A percentile compares a stretch with the other conserved stretches of the same genome.
These are phyloP conservation scores for Coemansia sp. DNA, from an alignment of 192 early-diverging fungal species.

Conservation along the genomic window DNA sequence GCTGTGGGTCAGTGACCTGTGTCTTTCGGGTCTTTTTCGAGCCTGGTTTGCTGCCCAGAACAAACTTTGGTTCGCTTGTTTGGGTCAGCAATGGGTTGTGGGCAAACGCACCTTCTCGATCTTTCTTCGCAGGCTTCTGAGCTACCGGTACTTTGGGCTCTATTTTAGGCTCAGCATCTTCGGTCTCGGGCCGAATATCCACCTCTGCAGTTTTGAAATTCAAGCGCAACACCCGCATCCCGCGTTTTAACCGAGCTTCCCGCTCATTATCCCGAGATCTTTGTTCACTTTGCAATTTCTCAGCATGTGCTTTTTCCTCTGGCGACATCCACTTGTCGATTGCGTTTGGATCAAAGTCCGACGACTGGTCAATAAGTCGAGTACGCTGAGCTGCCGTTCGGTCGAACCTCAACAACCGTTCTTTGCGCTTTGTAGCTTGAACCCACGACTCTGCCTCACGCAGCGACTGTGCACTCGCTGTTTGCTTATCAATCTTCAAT, in stretches of 20 bases:
- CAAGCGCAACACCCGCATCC: constrained; percentile 44
- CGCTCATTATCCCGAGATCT: constrained; percentile 17
- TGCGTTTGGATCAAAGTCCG: constrained; percentile 42
- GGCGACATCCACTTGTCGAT: constrained; percentile 49
- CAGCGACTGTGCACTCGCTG: constrained; percentile 8
- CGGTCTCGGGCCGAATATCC: constrained; percentile 12
- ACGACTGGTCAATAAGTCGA: constrained; percentile 46
- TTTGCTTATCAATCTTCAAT: constrained; percentile 24
- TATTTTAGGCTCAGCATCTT: neutral
- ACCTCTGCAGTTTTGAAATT: constrained; percentile 23
- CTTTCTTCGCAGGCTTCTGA: neutral
- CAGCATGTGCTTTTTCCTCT: constrained; percentile 35
- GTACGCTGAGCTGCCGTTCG: constrained; percentile 55
- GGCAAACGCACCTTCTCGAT: constrained; percentile 21
- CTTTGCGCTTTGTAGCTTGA: constrained; percentile 40
- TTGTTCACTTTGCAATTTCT: constrained; percentile 8
- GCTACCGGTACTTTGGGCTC: neutral
- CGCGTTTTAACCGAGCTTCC: constrained; percentile 32
- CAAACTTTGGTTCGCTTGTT: constrained; percentile 31
- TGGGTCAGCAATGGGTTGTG: constrained; percentile 28
- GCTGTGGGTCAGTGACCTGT: neutral
- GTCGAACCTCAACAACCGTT: constrained; percentile 52
- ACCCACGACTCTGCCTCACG: constrained; percentile 43
- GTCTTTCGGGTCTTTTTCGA: constrained; percentile 3
- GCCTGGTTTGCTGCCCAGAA: constrained; percentile 11